Base-by-base conservation (phyloP, 768 basidiomycete species). In the Tricholoma hemisulphureum region DNA sequence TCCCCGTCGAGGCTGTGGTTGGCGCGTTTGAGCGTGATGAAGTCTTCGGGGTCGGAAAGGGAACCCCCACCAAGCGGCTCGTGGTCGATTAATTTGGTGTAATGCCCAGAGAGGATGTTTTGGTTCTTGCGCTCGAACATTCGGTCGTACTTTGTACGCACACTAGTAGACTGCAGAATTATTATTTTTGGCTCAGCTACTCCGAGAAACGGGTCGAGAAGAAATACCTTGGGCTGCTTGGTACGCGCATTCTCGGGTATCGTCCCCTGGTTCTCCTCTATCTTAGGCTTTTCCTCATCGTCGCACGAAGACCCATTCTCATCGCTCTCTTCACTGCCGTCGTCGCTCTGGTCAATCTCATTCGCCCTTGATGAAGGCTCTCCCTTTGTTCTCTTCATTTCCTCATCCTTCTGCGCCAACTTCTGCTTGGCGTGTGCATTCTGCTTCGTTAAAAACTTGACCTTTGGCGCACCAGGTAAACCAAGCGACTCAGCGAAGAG, bases 41-140 rank as follows among this genome's bases (percentile, higher is more conserved):
- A 98, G 55, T 97, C 95, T 58, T 93, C 93, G 10, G 46, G 4
- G 46, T 49, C 46, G 10, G 46, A 49, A 6, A 28, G 46, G 14
- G 46, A 28, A 13, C 75, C 77, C 26, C 67, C 65, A 10, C 67
- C 73, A 11, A 71, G 77, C 8, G 72, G 75, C 39, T 76, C 77
- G 62, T 88, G 88, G 59, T 92, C 90, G 58, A 98, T 78, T 35
- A 99, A 86, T 67, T 92, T 93, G 57, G 78, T 81, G 75, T 97
- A 98, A 71, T 97, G 95, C 58, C 87, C 84, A 0, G 95, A 93
- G 29, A 98, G 81, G 50, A 98, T 87, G 61, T 86, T 88, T 70
- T 97, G 95, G 69, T 97, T 98, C 71, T 93, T 96, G 56, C 95
- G 85, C 67, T 91, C 90, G 69, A 98, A 98, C 95, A 99, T 98